These are phyloP conservation scores for Auricularia sp. DNA, from an alignment of 768 basidiomycete species.

Conservation along the genomic window DNA sequence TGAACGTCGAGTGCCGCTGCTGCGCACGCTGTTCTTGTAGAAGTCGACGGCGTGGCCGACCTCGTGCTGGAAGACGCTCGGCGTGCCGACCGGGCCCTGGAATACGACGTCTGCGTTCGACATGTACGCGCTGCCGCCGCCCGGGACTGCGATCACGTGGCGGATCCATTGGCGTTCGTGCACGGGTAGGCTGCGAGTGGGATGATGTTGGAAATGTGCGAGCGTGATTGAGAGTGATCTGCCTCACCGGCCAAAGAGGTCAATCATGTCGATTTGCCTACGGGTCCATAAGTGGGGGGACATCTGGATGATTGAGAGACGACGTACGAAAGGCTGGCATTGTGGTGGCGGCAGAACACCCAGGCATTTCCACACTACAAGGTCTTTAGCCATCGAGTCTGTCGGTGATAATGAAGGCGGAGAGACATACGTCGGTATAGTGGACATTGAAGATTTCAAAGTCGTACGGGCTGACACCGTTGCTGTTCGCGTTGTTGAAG, in stretches of 20 bases:
- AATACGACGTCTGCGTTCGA: background rate
- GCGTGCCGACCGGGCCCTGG: background rate
- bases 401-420: background rate
- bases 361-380: background rate
- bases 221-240: no score
- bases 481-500: background rate
- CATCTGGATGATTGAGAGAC: no score
- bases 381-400: background rate
- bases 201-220: no score
- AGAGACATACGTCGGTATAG: background rate
- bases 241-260: background rate
- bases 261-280: background rate
- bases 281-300: background rate
- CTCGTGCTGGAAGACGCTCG: slow-evolving; percentile 1
- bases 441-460: background rate
- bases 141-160: background rate
- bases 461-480: background rate
- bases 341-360: background rate
- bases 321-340: background rate
- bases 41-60: background rate
- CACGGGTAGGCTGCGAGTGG: background rate
- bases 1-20: background rate
- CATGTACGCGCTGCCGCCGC: background rate
- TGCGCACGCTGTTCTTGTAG: background rate
- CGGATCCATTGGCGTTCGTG: slow-evolving; percentile 1